Base-by-base conservation (phyloP, 352 stramenopile genomes). In the Phytopythium delawarense region DNA sequence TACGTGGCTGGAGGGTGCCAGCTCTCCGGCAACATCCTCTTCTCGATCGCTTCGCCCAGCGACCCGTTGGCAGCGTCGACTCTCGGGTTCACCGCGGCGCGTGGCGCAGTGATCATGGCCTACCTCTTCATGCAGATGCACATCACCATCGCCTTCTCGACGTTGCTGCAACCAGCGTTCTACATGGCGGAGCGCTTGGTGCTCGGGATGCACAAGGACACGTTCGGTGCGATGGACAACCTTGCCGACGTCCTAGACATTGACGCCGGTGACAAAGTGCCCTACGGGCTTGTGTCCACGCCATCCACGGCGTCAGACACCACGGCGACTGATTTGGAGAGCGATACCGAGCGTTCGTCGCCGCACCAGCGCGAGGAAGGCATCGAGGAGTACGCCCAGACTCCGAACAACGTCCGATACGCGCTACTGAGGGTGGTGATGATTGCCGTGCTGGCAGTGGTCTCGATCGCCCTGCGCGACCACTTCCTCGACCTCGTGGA, bases 121-220 rank as follows among this genome's bases (percentile, higher is more conserved):
- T 84, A 74, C 42, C 32, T 74, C 18, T 76, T 75, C 67, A 84
- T 84, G 76, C 74, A 83, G 35, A 52, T 84, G 25, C 76, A 84
- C 62, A 59, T 84, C 50, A 78, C 74, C 7, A 75, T 84, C 46
- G 76, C 76, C 15, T 84, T 84, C 48, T 68, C 74, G 6, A 71
- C 72, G 48, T 65, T 84, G 61, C 45, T 84, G n/a, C 64, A 78
- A 48, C 76, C 76, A n/a, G 71, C 69, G 15, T 79, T 83, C 46
- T 80, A 76, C 58, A 71, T 77, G 55, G 53, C 73, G 15, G 75
- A 83, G 59, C 67, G 75, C 30, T 20, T 79, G 0, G 44, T 84
- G 7, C 62, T 84, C 28, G 75, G 75, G 5, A 78, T 84, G 63
- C 75, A 84, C 65, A 67, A 68, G 57, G 45, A 55, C 18, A 23